Evolutionary conservation across 371 early-diverging fungal genomes (phyloP), one percentile per base, ranked within the genome.

Genomic region (Mucor piriformis): DNA sequence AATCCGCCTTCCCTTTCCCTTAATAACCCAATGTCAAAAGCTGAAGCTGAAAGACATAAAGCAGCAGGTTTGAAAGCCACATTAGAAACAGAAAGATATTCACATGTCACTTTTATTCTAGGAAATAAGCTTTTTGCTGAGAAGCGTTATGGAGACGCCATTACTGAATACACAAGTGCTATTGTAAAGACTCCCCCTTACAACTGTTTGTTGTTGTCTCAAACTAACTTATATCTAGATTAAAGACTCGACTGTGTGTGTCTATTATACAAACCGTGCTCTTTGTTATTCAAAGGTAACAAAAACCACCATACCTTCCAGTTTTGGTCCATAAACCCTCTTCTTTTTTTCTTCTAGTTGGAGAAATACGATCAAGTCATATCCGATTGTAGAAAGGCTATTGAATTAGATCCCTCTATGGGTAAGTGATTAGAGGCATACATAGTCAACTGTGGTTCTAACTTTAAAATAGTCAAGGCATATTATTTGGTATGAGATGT

Each of bases 181-280:
- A 90, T 92, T 70, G 87, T 87, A 80, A 54, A 13, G 46, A 43
- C 43, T 10, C 21, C 16, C 40, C 6, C 40, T 15, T 43, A 43
- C n/a, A 38, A 15, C 11, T 8, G 15, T 40, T 12, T 16, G 7
- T 15, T 20, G 37, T 20, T 16, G 16, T 40, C 21, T 42, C 18
- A 37, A 35, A 43, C 24, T 50, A 15, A 27, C 21, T 37, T n/a
- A 29, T 21, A 33, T 8, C 2, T 67, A 87, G 86, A 88, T 88
- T 50, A 79, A 90, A 58, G 82, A 88, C 60, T 83, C 86, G 2
- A 69, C 56, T 27, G 82, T 87, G 33, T 76, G 86, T 13, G 69
- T 85, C 6, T 90, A 89, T 65, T 92, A 86, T 65, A 88, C 91
- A 15, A 94, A 94, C 66, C 77, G 93, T 33, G 91, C 93, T 23